These are phyloP conservation scores for Coccomyxa sp. DNA, from an alignment of 139 green algal species.

Conservation along the genomic window DNA sequence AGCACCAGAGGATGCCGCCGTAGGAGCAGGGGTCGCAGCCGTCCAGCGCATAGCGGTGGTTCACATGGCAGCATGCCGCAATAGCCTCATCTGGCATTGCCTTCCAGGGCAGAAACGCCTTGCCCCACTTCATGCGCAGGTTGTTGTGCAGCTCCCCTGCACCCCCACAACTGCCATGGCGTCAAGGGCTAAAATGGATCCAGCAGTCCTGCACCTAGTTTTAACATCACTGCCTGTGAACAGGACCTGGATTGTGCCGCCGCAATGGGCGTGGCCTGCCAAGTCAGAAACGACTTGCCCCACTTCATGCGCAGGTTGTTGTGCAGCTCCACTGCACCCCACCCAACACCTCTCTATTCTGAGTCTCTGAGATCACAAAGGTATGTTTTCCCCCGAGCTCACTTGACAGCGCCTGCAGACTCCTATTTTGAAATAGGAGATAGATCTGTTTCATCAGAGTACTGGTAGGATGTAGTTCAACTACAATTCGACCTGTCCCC, in stretches of 20 bases:
- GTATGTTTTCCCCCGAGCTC: no score
- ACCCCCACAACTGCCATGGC: no score
- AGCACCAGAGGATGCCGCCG: slow-evolving; percentile 30
- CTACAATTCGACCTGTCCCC: no score
- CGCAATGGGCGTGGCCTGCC: no score
- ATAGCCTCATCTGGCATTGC: slow-evolving; percentile 11
- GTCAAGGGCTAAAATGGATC: no score
- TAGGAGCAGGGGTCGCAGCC: slow-evolving; percentile 25
- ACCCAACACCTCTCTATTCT: background rate
- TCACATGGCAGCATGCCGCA: slow-evolving; percentile 10
- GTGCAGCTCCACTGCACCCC: slow-evolving; percentile 25
- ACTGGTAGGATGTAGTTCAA: no score
- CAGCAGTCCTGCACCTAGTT: no score
- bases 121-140: slow-evolving; percentile 28
- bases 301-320: slow-evolving; percentile 33
- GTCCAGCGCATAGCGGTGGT: slow-evolving; percentile 27
- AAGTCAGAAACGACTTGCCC: slow-evolving; percentile 28
- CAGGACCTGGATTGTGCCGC: no score
- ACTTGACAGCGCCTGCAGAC: no score
- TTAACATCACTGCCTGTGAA: no score
- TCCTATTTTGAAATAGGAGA: no score
- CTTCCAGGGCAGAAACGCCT: slow-evolving; percentile 24
- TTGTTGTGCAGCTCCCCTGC: slow-evolving; percentile 36
- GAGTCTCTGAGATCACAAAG: background rate
- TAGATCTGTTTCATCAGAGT: no score